phyloP scores from a whole-genome alignment of 805 yeast species.

The Cyberlindnera maritima region DNA sequence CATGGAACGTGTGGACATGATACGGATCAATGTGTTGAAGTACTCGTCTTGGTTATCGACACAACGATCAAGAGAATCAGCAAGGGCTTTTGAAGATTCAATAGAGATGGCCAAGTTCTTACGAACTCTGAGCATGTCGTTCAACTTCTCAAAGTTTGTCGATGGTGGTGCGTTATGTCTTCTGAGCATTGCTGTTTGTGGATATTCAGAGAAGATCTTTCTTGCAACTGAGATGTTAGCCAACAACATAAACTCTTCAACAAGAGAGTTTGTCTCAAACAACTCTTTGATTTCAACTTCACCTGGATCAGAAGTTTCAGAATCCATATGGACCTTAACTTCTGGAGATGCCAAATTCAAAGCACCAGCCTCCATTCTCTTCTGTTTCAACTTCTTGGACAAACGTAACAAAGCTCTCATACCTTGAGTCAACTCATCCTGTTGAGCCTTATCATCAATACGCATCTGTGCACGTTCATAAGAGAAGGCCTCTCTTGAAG shows the following conservation, averaged over 20 bases:
- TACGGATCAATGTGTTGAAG: constrained; percentile 89
- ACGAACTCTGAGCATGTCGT: constrained; percentile 82
- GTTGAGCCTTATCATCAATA: constrained; percentile 73
- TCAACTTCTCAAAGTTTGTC: constrained; percentile 83
- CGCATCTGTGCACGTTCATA: constrained; percentile 91
- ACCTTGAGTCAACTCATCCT: constrained; percentile 84
- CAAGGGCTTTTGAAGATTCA: constrained; percentile 86
- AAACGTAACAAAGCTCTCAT: constrained; percentile 77
- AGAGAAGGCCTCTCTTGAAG: constrained; percentile 90
- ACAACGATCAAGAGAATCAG: constrained; percentile 90
- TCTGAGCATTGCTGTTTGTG: constrained; percentile 98
- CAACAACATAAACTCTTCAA: constrained; percentile 96
- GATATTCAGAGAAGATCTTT: constrained; percentile 87
- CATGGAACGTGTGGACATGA: constrained; percentile 98
- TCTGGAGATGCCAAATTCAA: constrained; percentile 96
- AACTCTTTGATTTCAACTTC: constrained; percentile 90
- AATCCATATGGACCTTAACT: constrained; percentile 94
- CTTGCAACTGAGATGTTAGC: constrained; percentile 96
- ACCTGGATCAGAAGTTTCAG: constrained; percentile 94
- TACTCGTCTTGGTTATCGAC: constrained; percentile 80
- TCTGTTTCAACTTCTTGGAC: constrained; percentile 83
- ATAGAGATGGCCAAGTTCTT: constrained; percentile 73
- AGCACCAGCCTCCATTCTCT: constrained; percentile 92
- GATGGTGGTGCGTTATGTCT: constrained; percentile 98
- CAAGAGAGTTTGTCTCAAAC: constrained; percentile 90